Base-by-base conservation (phyloP, 495 filamentous ascomycete species). In the Hypoxylon fragiforme region DNA sequence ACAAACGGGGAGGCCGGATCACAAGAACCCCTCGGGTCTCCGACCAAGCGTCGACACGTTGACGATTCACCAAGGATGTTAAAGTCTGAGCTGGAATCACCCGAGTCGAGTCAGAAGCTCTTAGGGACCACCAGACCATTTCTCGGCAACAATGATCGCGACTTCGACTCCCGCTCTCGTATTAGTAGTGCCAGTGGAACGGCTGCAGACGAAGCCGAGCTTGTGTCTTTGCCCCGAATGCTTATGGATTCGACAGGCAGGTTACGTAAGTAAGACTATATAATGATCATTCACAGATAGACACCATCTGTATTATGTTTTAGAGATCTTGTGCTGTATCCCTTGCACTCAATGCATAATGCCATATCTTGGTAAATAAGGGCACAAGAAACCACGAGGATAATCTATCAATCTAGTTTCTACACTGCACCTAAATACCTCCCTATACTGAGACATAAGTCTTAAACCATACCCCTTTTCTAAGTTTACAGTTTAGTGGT, bases 211-310 rank as follows among this genome's bases (percentile, higher is more conserved):
- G 83, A 84, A 54, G 74, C 79, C n/a, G 77, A 75, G 19, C 72
- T 83, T 24, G 78, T 83, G 60, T 74, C 77, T 49, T 70, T 78
- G 51, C 73, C 78, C 8, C 70, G 83, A 51, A 81, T 85, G 81
- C 69, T 86, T 41, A 74, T 80, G 55, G 83, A 85, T 58, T 73
- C 72, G 21, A 82, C 75, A 0, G 79, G 80, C 7, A 70, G 79
- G 61, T 64, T 84, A 46, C 70, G 80, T 82, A 70, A 64, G 80
- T 80, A 20, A 38, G 12, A 8, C 40, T 37, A 37, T 36, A 24
- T 14, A 26, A 20, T 34, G 12, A 34, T 34, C 16, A 37, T 38
- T 20, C 19, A 30, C 18, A 18, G 9, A 31, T 15, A 13, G 11
- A 15, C 8, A 2, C 2, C 19, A 26, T 45, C 9, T 32, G 4